phyloP scores from a whole-genome alignment of 106 monocot genomes.

The Allium fistulosum region DNA sequence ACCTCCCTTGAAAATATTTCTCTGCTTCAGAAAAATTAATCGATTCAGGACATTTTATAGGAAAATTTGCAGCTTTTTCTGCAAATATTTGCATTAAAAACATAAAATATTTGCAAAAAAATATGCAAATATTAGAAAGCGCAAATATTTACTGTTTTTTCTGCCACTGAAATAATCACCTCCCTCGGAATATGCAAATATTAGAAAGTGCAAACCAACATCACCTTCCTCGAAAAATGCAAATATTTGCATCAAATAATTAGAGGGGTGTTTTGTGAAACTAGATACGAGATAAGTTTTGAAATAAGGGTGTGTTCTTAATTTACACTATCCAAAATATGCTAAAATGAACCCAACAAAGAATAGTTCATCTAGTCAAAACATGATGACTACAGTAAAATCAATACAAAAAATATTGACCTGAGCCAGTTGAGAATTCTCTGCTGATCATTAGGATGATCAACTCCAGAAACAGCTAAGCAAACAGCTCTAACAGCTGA shows the following conservation, averaged over 20 bases:
- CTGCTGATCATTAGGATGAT: slow-evolving; percentile 86
- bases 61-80: no score
- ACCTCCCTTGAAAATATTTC: slow-evolving; percentile 69
- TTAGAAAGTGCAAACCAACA: no score
- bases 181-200: neutral
- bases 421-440: slow-evolving; percentile 72
- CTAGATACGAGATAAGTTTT: no score
- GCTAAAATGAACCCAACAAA: neutral
- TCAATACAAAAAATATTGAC: slow-evolving; percentile 17
- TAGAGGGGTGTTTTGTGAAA: no score
- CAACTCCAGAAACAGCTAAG: slow-evolving; percentile 93
- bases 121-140: neutral
- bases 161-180: neutral
- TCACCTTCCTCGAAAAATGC: no score
- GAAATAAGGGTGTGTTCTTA: no score
- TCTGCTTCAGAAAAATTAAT: slow-evolving; percentile 20
- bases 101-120: neutral
- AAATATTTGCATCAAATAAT: no score
- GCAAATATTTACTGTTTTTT: no score
- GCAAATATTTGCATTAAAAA: neutral
- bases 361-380: neutral
- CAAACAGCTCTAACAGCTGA: slow-evolving; percentile 84
- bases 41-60: no score
- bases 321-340: no score
- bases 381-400: neutral